phyloP scores from a whole-genome alignment of 441 rosid species.

The Pelargonium australe region DNA sequence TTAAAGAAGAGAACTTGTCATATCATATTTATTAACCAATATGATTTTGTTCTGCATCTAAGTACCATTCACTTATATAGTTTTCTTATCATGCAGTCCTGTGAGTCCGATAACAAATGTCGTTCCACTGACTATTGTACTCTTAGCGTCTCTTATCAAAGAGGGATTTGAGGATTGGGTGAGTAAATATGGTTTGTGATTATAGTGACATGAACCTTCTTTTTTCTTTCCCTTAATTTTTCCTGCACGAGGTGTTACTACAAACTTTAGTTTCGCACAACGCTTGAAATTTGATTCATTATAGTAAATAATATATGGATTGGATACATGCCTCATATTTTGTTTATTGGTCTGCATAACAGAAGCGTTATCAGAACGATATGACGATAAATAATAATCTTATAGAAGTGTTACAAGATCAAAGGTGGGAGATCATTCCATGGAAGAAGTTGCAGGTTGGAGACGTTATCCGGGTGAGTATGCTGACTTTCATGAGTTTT shows the following conservation, averaged over 20 bases:
- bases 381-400: constrained; percentile 76
- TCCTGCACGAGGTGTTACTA: constrained; percentile 9
- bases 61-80: constrained; percentile 8
- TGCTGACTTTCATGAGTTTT: not conserved
- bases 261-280: constrained; percentile 8
- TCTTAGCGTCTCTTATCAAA: constrained; percentile 90
- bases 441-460: constrained; percentile 99
- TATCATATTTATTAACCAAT: not conserved
- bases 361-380: constrained; percentile 98
- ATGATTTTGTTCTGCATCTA: constrained; percentile 1
- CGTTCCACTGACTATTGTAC: constrained; percentile 87
- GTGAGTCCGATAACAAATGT: constrained; percentile 94
- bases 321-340: constrained; percentile 9
- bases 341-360: constrained; percentile 30
- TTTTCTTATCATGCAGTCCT: constrained; percentile 64
- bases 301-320: not conserved
- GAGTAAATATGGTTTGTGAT: constrained; percentile 30
- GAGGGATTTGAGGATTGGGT: constrained; percentile 99
- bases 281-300: constrained; percentile 7
- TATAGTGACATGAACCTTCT: not conserved
- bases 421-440: constrained; percentile 66
- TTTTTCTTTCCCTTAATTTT: constrained; percentile 9
- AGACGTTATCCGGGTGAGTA: constrained; percentile 79
- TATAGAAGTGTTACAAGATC: constrained; percentile 80
- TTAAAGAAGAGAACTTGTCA: not conserved